A percentile compares a stretch with the other conserved stretches of the same genome.
Conservation (phyloP, 129 eudicot species). For the Calendula officinalis region DNA sequence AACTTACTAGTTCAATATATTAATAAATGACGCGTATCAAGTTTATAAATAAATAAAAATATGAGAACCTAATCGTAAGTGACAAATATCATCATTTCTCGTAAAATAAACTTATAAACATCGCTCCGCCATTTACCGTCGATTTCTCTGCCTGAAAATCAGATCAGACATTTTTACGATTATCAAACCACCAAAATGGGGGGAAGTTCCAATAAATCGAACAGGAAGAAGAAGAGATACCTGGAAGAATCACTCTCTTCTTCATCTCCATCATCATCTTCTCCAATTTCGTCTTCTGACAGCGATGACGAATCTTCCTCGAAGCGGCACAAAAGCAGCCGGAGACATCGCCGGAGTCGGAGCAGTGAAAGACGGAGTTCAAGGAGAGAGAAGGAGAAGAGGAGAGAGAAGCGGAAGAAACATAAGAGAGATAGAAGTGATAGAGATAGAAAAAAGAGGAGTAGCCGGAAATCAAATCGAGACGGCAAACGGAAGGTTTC, state of each 20-base stretch:
- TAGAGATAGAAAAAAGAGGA: constrained; percentile 29
- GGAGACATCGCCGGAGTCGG: constrained; percentile 41
- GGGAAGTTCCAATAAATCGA: constrained; percentile 25
- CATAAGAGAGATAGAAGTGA: constrained; percentile 36
- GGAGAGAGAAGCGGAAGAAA: constrained; percentile 42
- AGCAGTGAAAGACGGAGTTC: constrained; percentile 41
- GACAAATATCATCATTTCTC: too few relatives aligned
- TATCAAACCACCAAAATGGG: constrained; percentile 27
- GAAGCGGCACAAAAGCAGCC: constrained; percentile 51
- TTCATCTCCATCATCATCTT: constrained; percentile 33
- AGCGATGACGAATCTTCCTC: constrained; percentile 32
- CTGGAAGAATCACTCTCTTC: constrained; percentile 34
- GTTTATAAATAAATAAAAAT: too few relatives aligned
- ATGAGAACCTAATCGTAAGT: too few relatives aligned
- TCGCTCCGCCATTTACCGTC: constrained; percentile 15
- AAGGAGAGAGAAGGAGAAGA: constrained; percentile 40
- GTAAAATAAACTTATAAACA: too few relatives aligned
- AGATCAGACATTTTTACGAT: constrained; percentile 7
- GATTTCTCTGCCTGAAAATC: neutral
- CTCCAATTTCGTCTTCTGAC: constrained; percentile 31
- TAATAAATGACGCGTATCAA: too few relatives aligned
- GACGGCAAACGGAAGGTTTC: constrained; percentile 35
- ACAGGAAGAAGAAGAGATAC: constrained; percentile 34
- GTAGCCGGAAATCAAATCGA: constrained; percentile 36
- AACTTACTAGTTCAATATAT: too few relatives aligned